Evolutionary conservation across 768 basidiomycete genomes (phyloP).

Genomic region (Calvatia gigantea): DNA sequence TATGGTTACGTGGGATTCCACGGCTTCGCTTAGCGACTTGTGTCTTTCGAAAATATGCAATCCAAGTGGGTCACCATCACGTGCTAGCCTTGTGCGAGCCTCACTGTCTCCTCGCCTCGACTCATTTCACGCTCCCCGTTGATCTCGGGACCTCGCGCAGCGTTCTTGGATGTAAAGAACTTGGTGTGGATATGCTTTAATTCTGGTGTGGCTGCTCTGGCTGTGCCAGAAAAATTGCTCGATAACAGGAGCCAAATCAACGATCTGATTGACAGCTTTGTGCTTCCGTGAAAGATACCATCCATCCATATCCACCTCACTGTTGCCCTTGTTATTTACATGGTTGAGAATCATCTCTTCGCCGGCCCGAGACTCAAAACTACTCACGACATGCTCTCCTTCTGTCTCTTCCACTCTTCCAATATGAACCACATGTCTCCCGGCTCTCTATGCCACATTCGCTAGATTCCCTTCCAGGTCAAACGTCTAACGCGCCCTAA

Average conservation of each 20-base stretch:
- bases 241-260: background rate
- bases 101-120: background rate
- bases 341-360: background rate
- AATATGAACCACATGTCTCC: too few species aligned
- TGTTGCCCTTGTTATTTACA: background rate
- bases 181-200: background rate
- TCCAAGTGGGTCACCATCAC: slow-evolving; percentile 1
- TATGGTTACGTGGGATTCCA: slow-evolving; percentile 7
- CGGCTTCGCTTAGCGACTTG: slow-evolving; percentile 1
- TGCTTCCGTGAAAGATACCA: background rate
- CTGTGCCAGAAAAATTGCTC: background rate
- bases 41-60: slow-evolving; percentile 9
- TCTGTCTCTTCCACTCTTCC: background rate
- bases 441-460: too few species aligned
- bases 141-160: background rate
- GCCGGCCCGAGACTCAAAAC: background rate
- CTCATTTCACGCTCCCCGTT: background rate
- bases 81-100: slow-evolving; percentile 5
- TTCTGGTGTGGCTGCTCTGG: background rate
- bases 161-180: background rate
- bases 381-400: background rate
- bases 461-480: too few species aligned
- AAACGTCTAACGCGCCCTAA: too few species aligned
- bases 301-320: background rate
- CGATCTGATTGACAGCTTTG: background rate